These are phyloP conservation scores for Dryas drummondii DNA, from an alignment of 306 rosid species.

Conservation along the genomic window DNA sequence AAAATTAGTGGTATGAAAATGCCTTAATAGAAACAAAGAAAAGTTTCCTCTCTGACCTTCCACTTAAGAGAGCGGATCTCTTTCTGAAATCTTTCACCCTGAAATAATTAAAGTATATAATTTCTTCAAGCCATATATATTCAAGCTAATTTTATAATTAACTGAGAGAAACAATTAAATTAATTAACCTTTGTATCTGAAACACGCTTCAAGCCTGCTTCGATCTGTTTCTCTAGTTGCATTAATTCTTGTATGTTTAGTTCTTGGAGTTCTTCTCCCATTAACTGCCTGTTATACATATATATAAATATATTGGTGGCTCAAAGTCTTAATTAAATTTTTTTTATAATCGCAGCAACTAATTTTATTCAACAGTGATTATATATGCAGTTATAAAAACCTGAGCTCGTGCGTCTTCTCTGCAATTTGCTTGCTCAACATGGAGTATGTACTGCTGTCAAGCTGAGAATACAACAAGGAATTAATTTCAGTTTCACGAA, in stretches of 20 bases:
- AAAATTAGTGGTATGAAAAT: neutral
- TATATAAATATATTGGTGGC: neutral
- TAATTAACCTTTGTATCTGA: slow-evolving; percentile 22
- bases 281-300: slow-evolving; percentile 23
- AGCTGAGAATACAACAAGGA: slow-evolving; percentile 5
- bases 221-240: slow-evolving; percentile 22
- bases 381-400: slow-evolving; percentile 1
- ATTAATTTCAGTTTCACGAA: neutral
- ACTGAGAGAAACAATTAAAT: neutral
- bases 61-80: slow-evolving; percentile 25
- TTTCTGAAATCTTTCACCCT: slow-evolving; percentile 25
- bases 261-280: slow-evolving; percentile 39
- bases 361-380: no score
- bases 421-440: slow-evolving; percentile 23
- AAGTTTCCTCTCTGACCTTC: slow-evolving; percentile 28
- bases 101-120: neutral
- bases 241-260: slow-evolving; percentile 26
- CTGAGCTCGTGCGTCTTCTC: slow-evolving; percentile 35
- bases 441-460: slow-evolving; percentile 18
- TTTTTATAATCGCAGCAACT: neutral
- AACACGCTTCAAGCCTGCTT: slow-evolving; percentile 27
- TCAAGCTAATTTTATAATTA: neutral
- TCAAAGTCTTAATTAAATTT: neutral
- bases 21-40: neutral
- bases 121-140: neutral